A percentile compares a stretch with the other conserved stretches of the same genome.
Conservation (phyloP, 306 rosid genomes). For the Cotoneaster glaucophyllus region DNA sequence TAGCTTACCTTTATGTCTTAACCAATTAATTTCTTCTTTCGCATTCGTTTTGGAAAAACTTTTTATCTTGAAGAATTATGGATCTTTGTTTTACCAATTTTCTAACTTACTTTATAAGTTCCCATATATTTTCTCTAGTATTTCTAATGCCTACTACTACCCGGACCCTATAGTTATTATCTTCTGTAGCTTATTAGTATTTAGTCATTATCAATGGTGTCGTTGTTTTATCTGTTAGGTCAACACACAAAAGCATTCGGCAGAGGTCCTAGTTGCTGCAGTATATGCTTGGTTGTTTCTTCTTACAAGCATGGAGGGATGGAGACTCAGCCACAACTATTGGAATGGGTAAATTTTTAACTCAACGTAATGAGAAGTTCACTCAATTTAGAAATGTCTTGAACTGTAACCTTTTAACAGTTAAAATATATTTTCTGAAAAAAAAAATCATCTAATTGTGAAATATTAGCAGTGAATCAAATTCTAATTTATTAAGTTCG, state of each 20-base stretch:
- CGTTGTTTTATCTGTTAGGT: conserved; percentile 6
- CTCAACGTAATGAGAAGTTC: neutral
- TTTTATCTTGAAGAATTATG: neutral
- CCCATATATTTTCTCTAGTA: neutral
- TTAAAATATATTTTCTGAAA: neutral
- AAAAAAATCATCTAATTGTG: neutral
- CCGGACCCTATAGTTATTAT: neutral
- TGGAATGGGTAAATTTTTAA: conserved; percentile 29
- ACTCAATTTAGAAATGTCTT: neutral
- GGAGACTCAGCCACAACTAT: conserved; percentile 13
- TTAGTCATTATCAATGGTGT: neutral
- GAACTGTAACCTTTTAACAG: neutral
- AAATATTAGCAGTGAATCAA: neutral
- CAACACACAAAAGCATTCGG: conserved; percentile 4
- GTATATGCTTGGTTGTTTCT: conserved; percentile 34
- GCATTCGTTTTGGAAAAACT: neutral
- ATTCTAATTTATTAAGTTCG: neutral
- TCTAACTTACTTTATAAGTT: neutral
- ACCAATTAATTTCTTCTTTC: neutral
- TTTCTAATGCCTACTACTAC: neutral
- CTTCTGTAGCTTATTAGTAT: neutral
- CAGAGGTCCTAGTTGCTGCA: conserved; percentile 19
- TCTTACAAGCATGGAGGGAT: conserved; percentile 20
- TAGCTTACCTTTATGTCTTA: neutral
- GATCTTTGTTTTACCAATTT: neutral